Evolutionary conservation across 202 grass and related monocot genomes (phyloP), one percentile per base, ranked within the genome.

Genomic region (Dendrocalamus latiflorus): DNA sequence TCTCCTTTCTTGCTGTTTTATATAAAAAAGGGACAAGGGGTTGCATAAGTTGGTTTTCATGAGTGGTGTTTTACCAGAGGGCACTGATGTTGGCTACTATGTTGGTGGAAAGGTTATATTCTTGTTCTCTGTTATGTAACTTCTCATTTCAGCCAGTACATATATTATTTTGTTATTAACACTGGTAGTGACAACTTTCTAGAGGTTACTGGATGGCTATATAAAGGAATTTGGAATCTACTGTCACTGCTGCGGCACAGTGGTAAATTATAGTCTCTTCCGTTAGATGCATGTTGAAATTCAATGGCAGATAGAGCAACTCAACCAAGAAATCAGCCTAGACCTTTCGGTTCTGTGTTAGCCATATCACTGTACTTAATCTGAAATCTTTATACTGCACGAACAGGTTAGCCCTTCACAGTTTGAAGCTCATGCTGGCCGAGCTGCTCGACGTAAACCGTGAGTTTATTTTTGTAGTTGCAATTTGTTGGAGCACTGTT

Each of bases 371-470:
- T 90, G 66, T 17, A 43, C 66, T 86, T 84, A 73, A 71, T 60
- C 50, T 90, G 8, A 39, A 85, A 62, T 70, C 11, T 1, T 84
- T 86, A 44, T 85, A 26, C 82, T 86, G 16, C 60, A 85, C 81
- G 37, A 81, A 47, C 87, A 98, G 92, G 86, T 98, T 69, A 98
- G 95, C 57, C 95, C 95, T 80, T 98, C 95, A 56, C 95, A 95
- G 69, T 95, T 98, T 87, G 95, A 98, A 90, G 85, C 87, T 73
- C 95, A 98, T 85, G 95, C 95, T 90, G 95, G 95, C 82, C 89
- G 76, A 76, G 90, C 95, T 90, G 80, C 85, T 80, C 87, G 90
- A 63, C 92, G 91, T 42, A 98, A 98, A 90, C 92, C 95, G 91
- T 98, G 75, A 93, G 95, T 93, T 65, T 54, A 61, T 86, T 68